phyloP scores from a whole-genome alignment of 1,284 basidiomycete species.

The Gomphus bonarii region DNA sequence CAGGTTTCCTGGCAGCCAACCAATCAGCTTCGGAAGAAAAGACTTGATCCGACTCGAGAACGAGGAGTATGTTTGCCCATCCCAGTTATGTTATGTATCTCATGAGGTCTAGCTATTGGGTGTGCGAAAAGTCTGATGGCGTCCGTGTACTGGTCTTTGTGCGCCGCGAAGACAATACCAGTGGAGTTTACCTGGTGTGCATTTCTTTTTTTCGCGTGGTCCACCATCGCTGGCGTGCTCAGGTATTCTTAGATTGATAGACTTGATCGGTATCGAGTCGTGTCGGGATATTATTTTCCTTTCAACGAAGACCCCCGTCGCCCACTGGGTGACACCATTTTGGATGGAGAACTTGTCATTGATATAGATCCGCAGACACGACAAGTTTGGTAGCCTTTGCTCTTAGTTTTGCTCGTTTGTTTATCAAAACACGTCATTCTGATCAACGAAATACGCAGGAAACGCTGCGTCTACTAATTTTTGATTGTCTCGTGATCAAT shows the following conservation, averaged over 20 bases:
- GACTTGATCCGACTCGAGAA: constrained; percentile 71
- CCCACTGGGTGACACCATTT: constrained; percentile 68
- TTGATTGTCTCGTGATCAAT: constrained; percentile 88
- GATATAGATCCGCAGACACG: constrained; percentile 75
- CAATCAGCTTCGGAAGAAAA: constrained; percentile 70
- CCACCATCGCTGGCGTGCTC: neutral
- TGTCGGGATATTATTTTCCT: constrained; percentile 79
- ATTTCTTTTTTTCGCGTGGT: neutral
- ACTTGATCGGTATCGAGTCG: constrained; percentile 77
- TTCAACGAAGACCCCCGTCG: constrained; percentile 62
- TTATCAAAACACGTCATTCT: too few species aligned
- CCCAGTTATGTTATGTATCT: constrained; percentile 3
- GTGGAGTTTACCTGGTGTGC: constrained; percentile 76
- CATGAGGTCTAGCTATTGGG: constrained; percentile 73
- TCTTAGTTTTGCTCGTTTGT: too few species aligned
- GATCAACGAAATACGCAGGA: too few species aligned
- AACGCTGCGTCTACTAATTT: constrained; percentile 76
- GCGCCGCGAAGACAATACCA: constrained; percentile 54
- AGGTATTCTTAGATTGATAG: constrained; percentile 72
- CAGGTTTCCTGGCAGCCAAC: constrained; percentile 91
- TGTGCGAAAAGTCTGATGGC: constrained; percentile 99
- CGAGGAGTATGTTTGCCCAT: constrained; percentile 49
- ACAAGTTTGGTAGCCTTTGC: constrained; percentile 34
- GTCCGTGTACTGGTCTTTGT: constrained; percentile 85
- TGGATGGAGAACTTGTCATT: constrained; percentile 93